Percentiles rank a stretch among this genome's conserved stretches.
These are phyloP conservation scores for Ailanthus altissimus DNA, from an alignment of 345 rosid genomes.

Conservation along the genomic window DNA sequence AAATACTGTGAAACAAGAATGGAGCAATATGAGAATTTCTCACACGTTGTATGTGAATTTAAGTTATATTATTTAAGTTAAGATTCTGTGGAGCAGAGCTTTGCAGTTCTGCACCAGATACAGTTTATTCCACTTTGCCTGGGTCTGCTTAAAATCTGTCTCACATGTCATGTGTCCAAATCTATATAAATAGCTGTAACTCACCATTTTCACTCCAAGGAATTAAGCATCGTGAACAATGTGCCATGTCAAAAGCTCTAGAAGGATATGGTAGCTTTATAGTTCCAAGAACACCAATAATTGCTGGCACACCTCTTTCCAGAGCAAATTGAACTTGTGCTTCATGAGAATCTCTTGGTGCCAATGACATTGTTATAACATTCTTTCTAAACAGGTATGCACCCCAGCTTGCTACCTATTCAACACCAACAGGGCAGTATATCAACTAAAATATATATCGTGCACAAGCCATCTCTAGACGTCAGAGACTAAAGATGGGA, in stretches of 20 bases:
- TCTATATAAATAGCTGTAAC: not conserved
- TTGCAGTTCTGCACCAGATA: not conserved
- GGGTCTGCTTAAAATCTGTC: constrained; percentile 1
- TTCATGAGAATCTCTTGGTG: constrained; percentile 72
- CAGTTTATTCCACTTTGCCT: not conserved
- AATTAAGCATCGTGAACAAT: constrained; percentile 69
- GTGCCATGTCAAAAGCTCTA: constrained; percentile 61
- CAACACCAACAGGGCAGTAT: not conserved
- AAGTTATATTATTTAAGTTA: not conserved
- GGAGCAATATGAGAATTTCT: no score
- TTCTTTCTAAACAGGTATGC: constrained; percentile 64
- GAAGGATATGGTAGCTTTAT: constrained; percentile 61
- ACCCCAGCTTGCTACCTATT: constrained; percentile 71
- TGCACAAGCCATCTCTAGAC: not conserved
- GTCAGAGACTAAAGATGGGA: not conserved
- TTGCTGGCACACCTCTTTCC: constrained; percentile 74
- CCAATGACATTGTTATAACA: constrained; percentile 67
- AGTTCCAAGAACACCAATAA: constrained; percentile 69
- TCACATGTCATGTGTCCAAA: not conserved
- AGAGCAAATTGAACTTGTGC: constrained; percentile 74
- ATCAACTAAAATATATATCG: not conserved
- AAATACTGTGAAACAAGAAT: no score
- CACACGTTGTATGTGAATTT: no score
- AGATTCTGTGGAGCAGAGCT: not conserved
- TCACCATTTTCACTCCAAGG: constrained; percentile 71